Evolutionary conservation across 2,329 filamentous ascomycete species (phyloP).

Genomic region (Cercospora sp.): DNA sequence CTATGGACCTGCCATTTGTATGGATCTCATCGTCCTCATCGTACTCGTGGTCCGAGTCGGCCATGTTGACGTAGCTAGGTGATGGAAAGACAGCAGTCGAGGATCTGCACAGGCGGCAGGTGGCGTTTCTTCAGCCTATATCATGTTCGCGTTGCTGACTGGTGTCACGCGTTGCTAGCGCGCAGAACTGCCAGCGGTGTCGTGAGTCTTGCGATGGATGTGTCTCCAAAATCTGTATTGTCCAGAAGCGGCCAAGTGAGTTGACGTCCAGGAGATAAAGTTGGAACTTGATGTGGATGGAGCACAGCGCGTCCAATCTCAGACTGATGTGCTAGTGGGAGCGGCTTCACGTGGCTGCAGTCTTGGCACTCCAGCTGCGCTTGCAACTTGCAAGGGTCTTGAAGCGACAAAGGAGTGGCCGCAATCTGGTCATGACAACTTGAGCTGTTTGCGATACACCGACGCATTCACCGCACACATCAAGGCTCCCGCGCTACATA

Average conservation of each 20-base stretch:
- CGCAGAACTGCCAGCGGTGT: neutral
- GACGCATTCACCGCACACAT: conserved; percentile 14
- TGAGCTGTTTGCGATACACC: conserved; percentile 6
- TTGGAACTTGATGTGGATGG: neutral
- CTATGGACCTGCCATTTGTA: conserved; percentile 24
- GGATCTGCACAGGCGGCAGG: conserved; percentile 6
- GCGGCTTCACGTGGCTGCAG: conserved; percentile 6
- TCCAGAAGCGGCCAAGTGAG: conserved; percentile 1
- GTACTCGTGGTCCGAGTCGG: conserved; percentile 37
- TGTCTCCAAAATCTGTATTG: neutral
- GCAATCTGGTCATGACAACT: conserved; percentile 6
- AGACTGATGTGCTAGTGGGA: neutral
- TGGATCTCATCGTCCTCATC: conserved; percentile 32
- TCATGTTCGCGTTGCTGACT: conserved; percentile 6
- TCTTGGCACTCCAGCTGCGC: neutral
- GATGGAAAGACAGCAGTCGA: neutral
- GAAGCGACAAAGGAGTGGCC: conserved; percentile 3
- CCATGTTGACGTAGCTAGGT: conserved; percentile 27
- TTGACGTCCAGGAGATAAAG: conserved; percentile 6
- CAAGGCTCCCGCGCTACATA: neutral
- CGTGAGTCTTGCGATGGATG: neutral
- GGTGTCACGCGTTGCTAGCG: neutral
- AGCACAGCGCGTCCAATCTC: neutral
- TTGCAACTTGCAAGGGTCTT: neutral
- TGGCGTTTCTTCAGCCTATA: conserved; percentile 1